phyloP scores from a whole-genome alignment of 106 monocot genomes.

The Dendrobium chrysotoxum region DNA sequence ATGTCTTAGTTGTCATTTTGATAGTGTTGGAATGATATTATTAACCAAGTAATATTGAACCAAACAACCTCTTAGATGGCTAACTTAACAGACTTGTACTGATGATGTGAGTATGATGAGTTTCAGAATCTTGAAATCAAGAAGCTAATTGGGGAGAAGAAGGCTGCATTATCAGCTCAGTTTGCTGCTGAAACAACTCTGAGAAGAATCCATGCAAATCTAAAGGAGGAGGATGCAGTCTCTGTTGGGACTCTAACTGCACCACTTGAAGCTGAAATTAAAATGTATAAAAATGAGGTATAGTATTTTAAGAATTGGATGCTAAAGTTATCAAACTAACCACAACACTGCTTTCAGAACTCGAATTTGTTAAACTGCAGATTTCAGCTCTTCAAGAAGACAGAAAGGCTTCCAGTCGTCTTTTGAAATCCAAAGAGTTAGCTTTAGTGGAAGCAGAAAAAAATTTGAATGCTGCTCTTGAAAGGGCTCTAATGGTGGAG shows the following conservation, averaged over 20 bases:
- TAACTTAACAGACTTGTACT: not conserved
- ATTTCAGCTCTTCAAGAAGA: slow-evolving; percentile 29
- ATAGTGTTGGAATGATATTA: no score
- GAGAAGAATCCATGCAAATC: slow-evolving; percentile 51
- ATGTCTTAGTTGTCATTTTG: no score
- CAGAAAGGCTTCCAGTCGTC: slow-evolving; percentile 25
- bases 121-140: slow-evolving; percentile 65
- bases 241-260: slow-evolving; percentile 31
- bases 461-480: slow-evolving; percentile 19
- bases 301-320: not conserved
- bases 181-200: slow-evolving; percentile 69
- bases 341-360: not conserved
- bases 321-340: not conserved
- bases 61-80: no score
- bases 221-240: slow-evolving; percentile 30
- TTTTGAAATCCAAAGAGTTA: slow-evolving; percentile 41
- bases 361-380: slow-evolving; percentile 7
- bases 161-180: slow-evolving; percentile 55
- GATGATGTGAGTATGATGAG: not conserved
- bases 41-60: no score
- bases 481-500: slow-evolving; percentile 31
- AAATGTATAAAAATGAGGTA: slow-evolving; percentile 33
- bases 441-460: slow-evolving; percentile 35
- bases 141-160: slow-evolving; percentile 42
- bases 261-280: slow-evolving; percentile 36